Percentiles rank a stretch among this genome's conserved stretches.
phyloP scores from a whole-genome alignment of 1,139 yeast species.

The Groenewaldozyma auringiensis region DNA sequence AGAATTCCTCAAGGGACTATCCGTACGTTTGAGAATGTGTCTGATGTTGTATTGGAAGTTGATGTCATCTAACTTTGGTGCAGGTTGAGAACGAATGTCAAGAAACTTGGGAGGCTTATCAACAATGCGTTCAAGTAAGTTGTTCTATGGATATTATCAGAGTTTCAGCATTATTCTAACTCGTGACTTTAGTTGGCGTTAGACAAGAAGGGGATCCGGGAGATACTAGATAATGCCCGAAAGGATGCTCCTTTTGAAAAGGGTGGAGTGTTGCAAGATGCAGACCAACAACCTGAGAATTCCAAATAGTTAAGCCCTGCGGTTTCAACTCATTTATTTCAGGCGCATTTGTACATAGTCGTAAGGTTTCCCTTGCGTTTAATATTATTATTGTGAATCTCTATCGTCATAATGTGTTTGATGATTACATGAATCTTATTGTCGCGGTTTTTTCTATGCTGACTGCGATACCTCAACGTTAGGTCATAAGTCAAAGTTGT shows the following conservation, averaged over 20 bases:
- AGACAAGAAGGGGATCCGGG: slow-evolving; percentile 62
- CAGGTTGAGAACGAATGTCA: slow-evolving; percentile 64
- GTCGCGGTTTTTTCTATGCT: too few relatives aligned
- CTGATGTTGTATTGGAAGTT: neutral
- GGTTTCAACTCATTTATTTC: too few relatives aligned
- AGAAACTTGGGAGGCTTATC: slow-evolving; percentile 80
- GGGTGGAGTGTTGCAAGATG: slow-evolving; percentile 41
- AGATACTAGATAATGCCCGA: slow-evolving; percentile 86
- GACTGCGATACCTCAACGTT: too few relatives aligned
- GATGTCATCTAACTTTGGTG: slow-evolving; percentile 2
- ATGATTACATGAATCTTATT: too few relatives aligned
- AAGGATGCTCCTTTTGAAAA: slow-evolving; percentile 83
- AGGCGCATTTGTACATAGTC: too few relatives aligned
- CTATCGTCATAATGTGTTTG: too few relatives aligned
- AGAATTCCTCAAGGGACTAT: slow-evolving; percentile 61
- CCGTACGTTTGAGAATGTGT: too few relatives aligned
- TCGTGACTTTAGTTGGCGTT: slow-evolving; percentile 40
- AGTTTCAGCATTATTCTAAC: neutral
- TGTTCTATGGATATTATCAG: too few relatives aligned
- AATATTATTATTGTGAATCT: too few relatives aligned
- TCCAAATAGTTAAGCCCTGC: neutral
- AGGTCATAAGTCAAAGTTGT: too few relatives aligned
- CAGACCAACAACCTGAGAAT: slow-evolving; percentile 12
- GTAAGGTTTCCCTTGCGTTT: too few relatives aligned
- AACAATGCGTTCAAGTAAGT: slow-evolving; percentile 67